These are phyloP conservation scores for Pichia sp. DNA, from an alignment of 1,139 yeast genomes.

Conservation along the genomic window DNA sequence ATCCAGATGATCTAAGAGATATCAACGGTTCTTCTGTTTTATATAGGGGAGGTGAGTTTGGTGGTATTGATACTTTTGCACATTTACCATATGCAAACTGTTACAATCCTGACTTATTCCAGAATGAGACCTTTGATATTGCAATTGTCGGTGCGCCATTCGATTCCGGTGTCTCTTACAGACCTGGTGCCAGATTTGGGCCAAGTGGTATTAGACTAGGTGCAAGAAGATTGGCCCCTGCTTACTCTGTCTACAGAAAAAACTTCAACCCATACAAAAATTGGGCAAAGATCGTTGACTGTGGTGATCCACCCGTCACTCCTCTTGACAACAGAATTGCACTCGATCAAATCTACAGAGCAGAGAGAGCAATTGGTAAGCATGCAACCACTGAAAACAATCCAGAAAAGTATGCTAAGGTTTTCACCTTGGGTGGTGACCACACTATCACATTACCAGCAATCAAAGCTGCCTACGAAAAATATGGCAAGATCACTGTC, in stretches of 20 bases:
- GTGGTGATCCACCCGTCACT: constrained; percentile 55
- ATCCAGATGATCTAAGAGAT: constrained; percentile 32
- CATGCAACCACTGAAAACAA: constrained; percentile 27
- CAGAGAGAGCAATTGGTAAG: constrained; percentile 42
- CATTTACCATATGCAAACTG: constrained; percentile 16
- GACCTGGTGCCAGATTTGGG: constrained; percentile 27
- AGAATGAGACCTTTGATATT: constrained; percentile 28
- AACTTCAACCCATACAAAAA: constrained; percentile 22
- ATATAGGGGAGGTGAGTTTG: neutral
- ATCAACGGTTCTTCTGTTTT: constrained; percentile 27
- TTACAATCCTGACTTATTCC: constrained; percentile 22
- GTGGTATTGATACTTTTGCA: constrained; percentile 31
- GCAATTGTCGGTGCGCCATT: constrained; percentile 39
- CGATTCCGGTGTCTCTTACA: constrained; percentile 32
- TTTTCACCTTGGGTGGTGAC: constrained; percentile 54
- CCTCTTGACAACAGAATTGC: constrained; percentile 55
- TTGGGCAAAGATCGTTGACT: constrained; percentile 32
- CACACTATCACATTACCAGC: constrained; percentile 51
- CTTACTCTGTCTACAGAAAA: constrained; percentile 31
- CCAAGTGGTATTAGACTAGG: constrained; percentile 40
- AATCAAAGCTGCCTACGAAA: constrained; percentile 44
- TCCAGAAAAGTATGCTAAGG: constrained; percentile 29
- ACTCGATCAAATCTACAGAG: constrained; percentile 48
- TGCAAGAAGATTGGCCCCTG: constrained; percentile 33
- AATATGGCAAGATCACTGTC: constrained; percentile 40